Percentiles rank a stretch among this genome's conserved stretches.
Conservation (phyloP, 371 early-diverging fungal species). For the Lichtheimia ornata region DNA sequence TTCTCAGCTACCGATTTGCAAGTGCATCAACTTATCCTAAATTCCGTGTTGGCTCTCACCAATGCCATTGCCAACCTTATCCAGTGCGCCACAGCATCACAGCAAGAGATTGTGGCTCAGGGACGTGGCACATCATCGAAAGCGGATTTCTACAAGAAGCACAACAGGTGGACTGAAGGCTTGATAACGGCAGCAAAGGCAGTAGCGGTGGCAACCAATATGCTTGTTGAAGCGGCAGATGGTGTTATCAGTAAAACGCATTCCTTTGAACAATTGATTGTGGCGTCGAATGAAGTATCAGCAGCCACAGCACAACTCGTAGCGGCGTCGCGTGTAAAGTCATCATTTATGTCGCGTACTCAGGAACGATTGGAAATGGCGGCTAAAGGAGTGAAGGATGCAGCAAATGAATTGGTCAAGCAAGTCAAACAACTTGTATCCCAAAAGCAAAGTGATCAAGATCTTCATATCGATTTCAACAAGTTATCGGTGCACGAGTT, state of each 20-base stretch:
- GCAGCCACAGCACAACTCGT: conserved; percentile 97
- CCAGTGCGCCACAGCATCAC: conserved; percentile 90
- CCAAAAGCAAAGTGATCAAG: conserved; percentile 51
- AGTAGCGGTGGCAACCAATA: conserved; percentile 89
- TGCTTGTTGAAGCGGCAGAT: conserved; percentile 94
- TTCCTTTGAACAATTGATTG: conserved; percentile 91
- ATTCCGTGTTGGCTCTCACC: conserved; percentile 89
- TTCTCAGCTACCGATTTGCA: conserved; percentile 78
- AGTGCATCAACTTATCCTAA: conserved; percentile 89
- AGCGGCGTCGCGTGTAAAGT: conserved; percentile 95
- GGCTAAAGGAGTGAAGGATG: conserved; percentile 91
- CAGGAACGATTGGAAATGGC: conserved; percentile 92
- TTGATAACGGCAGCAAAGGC: conserved; percentile 96
- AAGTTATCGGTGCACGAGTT: conserved; percentile 87
- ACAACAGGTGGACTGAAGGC: conserved; percentile 98
- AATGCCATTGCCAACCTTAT: conserved; percentile 94
- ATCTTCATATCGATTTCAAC: conserved; percentile 67
- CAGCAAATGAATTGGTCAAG: conserved; percentile 88
- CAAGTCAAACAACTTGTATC: conserved; percentile 89
- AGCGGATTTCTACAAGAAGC: conserved; percentile 96
- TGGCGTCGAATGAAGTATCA: conserved; percentile 93
- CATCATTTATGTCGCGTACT: conserved; percentile 86
- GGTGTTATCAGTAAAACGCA: conserved; percentile 92
- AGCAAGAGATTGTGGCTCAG: conserved; percentile 96
- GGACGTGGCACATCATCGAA: conserved; percentile 85